Evolutionary conservation across 2,329 filamentous ascomycete species (phyloP), one percentile per base, ranked within the genome.

Genomic region (Colletotrichum karsti): DNA sequence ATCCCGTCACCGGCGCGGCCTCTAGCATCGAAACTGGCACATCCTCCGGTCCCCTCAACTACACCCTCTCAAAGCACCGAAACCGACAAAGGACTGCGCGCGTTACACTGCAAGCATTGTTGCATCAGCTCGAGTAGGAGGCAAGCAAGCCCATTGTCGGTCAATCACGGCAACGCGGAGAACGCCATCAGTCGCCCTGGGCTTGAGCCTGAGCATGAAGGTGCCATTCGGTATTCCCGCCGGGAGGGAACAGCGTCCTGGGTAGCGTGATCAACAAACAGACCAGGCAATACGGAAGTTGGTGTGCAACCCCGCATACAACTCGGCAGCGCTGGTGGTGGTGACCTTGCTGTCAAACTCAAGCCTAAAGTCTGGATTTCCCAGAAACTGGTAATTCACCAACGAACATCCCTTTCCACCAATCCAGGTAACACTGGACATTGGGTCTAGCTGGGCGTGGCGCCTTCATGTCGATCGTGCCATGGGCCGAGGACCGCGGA

Each of bases 191-290:
- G 33, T 18, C 37, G 28, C 46, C 20, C 10, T 22, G n/a, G n/a
- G n/a, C n/a, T n/a, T n/a, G n/a, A n/a, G n/a, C n/a, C n/a, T 30
- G 24, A 48, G 56, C 53, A 41, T 35, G 33, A 20, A 42, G 44
- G 64, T 70, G 24, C 15, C 54, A 68, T 70, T 70, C 64, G 68
- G 68, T 65, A 65, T 64, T 46, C 54, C 48, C 64, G 60, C 59
- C 48, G 59, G 54, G 54, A 60, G 59, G 64, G 59, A 63, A 69
- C 54, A 61, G 55, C 62, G 57, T 60, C 41, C 33, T 69, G 63
- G 57, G 53, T 59, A 69, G 67, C 62, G 62, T 69, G 66, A 61
- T 67, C 62, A n/a, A 66, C 35, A 41, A 50, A 22, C 30, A 53
- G 33, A n/a, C 35, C 51, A 54, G 39, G 39, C 30, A 26, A 42